Evolutionary conservation across 2,329 filamentous ascomycete species (phyloP), one percentile per base, ranked within the genome.

Genomic region (Calonectria fujianensis): DNA sequence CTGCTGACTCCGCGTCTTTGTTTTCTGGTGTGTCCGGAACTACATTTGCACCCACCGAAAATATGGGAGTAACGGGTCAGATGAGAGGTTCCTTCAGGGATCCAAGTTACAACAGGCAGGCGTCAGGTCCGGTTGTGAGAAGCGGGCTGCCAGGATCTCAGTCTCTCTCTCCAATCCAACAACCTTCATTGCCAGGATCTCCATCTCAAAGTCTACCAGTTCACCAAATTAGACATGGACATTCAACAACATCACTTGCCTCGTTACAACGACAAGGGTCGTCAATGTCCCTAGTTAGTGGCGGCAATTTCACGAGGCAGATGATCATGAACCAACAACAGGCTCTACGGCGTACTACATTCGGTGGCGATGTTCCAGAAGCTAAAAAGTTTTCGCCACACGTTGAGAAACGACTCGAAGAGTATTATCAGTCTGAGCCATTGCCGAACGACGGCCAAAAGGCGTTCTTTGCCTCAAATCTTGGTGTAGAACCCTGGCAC

Each of bases 401-500:
- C 70, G 85, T 90, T 10, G 85, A 90, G 73, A 84, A 82, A 27
- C 87, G 89, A 2, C 83, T 91, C 2, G 89, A 91, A 69, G 86
- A 89, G 32, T 91, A 90, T 74, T 91, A 89, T 75, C 85, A 87
- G 32, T 82, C 83, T 9, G 85, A 90, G 35, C 84, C 88, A 2
- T 80, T 86, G 1, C 90, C 90, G 2, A 89, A 85, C 52, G 85
- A 89, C 61, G 87, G 86, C 1, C 86, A 90, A 51, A 87, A 87
- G 45, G 89, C 89, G 51, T 89, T 90, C 79, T 83, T 91, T 52
- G 89, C 90, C 13, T 91, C 90, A 0, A 91, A 88, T 51, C 82
- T 91, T 3, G 88, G 88, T 18, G 87, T 90, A 31, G 89, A 91
- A 70, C 85, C 86, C 4, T 82, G 84, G 63, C 88, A 91, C 75